These are phyloP conservation scores for Pelargonium citronellum DNA, from an alignment of 441 rosid genomes.

Conservation along the genomic window DNA sequence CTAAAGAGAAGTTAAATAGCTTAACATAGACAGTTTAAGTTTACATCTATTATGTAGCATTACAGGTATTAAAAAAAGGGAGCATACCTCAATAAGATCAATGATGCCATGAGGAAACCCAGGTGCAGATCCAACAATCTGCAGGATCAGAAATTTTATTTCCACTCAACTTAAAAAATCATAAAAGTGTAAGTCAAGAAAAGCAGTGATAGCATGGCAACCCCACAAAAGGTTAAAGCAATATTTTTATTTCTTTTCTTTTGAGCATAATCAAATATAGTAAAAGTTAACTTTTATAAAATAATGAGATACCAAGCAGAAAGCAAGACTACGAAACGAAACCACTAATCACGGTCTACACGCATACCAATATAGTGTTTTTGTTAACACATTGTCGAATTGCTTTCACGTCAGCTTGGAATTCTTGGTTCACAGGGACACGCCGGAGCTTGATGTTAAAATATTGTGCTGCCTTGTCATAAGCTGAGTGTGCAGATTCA, in stretches of 20 bases:
- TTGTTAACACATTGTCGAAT: constrained; percentile 50
- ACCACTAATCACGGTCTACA: constrained; percentile 8
- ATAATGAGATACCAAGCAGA: not conserved
- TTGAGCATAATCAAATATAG: not conserved
- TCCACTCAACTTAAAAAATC: constrained; percentile 21
- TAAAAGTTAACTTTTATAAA: not conserved
- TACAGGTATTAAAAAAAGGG: not conserved
- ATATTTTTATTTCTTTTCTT: not conserved
- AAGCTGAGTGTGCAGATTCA: constrained; percentile 92
- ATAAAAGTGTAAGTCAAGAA: constrained; percentile 8
- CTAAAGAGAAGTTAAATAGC: not conserved
- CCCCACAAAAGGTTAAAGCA: constrained; percentile 1
- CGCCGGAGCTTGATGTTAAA: constrained; percentile 91
- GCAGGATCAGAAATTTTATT: constrained; percentile 24
- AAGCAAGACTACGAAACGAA: not conserved
- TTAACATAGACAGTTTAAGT: constrained; percentile 8
- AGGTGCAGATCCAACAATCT: constrained; percentile 99
- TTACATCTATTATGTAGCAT: constrained; percentile 9
- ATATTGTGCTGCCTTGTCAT: constrained; percentile 95
- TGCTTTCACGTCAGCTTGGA: constrained; percentile 79
- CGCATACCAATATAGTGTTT: constrained; percentile 77
- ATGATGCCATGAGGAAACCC: constrained; percentile 97
- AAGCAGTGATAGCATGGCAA: constrained; percentile 17
- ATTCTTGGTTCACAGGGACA: constrained; percentile 74
- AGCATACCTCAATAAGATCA: constrained; percentile 84